Percentiles rank a stretch among this genome's conserved stretches.
These are phyloP conservation scores for Scheffersomyces quercinus DNA, from an alignment of 1,139 yeast genomes.

Conservation along the genomic window DNA sequence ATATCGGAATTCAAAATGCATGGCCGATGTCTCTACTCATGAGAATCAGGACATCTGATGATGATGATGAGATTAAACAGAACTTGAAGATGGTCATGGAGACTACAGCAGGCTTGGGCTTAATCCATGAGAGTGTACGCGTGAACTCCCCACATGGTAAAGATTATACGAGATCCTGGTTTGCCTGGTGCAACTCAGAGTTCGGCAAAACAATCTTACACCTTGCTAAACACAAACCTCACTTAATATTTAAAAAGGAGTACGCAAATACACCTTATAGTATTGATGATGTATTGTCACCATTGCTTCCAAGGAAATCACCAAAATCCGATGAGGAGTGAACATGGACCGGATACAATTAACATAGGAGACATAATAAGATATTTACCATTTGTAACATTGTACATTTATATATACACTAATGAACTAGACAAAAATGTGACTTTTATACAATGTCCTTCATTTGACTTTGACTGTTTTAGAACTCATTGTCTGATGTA, in stretches of 20 bases:
- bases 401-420: too few relatives aligned
- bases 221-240: conserved; percentile 72
- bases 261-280: conserved; percentile 28
- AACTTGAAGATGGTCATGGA: conserved; percentile 54
- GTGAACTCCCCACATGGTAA: conserved; percentile 55
- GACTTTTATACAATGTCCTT: too few relatives aligned
- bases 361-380: background rate
- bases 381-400: background rate
- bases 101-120: conserved; percentile 72
- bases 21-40: conserved; percentile 90
- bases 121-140: conserved; percentile 81
- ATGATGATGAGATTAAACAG: conserved; percentile 63
- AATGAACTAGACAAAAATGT: too few relatives aligned
- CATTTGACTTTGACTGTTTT: background rate
- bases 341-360: background rate
- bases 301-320: background rate
- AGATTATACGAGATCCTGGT: conserved; percentile 76
- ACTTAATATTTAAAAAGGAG: conserved; percentile 59
- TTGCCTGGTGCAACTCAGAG: conserved; percentile 93
- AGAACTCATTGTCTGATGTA: conserved; percentile 43
- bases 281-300: conserved; percentile 25
- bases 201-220: conserved; percentile 82
- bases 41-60: conserved; percentile 70
- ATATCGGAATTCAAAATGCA: conserved; percentile 74
- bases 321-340: background rate